Evolutionary conservation across 129 eudicot species (phyloP).

Genomic region (Helichrysum umbraculigerum): DNA sequence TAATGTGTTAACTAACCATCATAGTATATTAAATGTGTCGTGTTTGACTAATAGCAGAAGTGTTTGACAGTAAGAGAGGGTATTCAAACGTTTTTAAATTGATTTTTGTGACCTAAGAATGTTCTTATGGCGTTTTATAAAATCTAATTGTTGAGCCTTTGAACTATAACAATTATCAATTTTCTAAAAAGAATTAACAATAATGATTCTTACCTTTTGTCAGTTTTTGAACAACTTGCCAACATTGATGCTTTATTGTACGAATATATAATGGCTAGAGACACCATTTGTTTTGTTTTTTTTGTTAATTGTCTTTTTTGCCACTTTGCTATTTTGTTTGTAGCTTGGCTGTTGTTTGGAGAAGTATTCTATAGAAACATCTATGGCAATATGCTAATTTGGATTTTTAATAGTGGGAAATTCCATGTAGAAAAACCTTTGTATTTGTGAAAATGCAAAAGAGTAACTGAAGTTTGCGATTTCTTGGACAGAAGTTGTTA

Average conservation of each 20-base stretch:
- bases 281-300: background rate
- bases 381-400: background rate
- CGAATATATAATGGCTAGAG: background rate
- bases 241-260: background rate
- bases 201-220: background rate
- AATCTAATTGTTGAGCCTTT: background rate
- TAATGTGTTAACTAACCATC: background rate
- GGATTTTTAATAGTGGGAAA: background rate
- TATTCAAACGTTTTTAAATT: background rate
- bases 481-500: background rate
- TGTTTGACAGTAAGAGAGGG: background rate
- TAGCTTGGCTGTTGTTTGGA: conserved; percentile 4
- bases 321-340: background rate
- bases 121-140: background rate
- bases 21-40: background rate
- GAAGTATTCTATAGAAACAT: background rate
- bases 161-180: background rate
- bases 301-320: background rate
- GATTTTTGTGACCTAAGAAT: background rate
- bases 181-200: background rate
- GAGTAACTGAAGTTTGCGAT: background rate
- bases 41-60: background rate
- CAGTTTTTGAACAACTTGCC: background rate
- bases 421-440: background rate
- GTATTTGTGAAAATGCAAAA: background rate